Evolutionary conservation across 139 green algal genomes (phyloP).

Genomic region (Chlamydomonas sphaeroides): DNA sequence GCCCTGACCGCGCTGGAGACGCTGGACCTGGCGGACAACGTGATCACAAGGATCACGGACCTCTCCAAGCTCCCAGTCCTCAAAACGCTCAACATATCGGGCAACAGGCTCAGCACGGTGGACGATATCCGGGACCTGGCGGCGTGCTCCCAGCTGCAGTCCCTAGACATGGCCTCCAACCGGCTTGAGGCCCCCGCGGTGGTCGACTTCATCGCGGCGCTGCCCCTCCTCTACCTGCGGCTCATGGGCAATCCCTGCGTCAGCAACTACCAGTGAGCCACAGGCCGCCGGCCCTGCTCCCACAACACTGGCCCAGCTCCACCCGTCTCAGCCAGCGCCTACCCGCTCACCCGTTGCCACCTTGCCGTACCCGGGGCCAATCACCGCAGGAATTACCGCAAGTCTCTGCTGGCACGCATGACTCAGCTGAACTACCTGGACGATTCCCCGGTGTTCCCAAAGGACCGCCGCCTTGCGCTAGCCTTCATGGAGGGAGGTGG

Average conservation of each 20-base stretch:
- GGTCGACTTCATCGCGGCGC: slow-evolving; percentile 50
- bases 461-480: slow-evolving; percentile 68
- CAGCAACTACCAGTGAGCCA: slow-evolving; percentile 51
- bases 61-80: slow-evolving; percentile 61
- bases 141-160: slow-evolving; percentile 53
- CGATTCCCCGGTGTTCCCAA: slow-evolving; percentile 67
- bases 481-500: slow-evolving; percentile 66
- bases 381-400: slow-evolving; percentile 80
- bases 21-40: slow-evolving; percentile 77
- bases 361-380: too few species aligned
- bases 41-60: slow-evolving; percentile 52
- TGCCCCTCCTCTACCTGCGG: slow-evolving; percentile 66
- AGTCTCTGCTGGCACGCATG: slow-evolving; percentile 70
- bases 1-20: slow-evolving; percentile 60
- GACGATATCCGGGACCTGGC: slow-evolving; percentile 57
- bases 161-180: slow-evolving; percentile 69
- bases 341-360: too few species aligned
- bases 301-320: too few species aligned
- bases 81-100: slow-evolving; percentile 59
- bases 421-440: slow-evolving; percentile 78
- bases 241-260: slow-evolving; percentile 74
- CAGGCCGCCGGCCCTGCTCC: too few species aligned
- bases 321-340: too few species aligned
- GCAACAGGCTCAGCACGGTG: slow-evolving; percentile 61
- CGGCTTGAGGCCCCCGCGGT: slow-evolving; percentile 53